These are phyloP conservation scores for Talaromyces amestolkiae DNA, from an alignment of 2,329 filamentous ascomycete genomes.

Conservation along the genomic window DNA sequence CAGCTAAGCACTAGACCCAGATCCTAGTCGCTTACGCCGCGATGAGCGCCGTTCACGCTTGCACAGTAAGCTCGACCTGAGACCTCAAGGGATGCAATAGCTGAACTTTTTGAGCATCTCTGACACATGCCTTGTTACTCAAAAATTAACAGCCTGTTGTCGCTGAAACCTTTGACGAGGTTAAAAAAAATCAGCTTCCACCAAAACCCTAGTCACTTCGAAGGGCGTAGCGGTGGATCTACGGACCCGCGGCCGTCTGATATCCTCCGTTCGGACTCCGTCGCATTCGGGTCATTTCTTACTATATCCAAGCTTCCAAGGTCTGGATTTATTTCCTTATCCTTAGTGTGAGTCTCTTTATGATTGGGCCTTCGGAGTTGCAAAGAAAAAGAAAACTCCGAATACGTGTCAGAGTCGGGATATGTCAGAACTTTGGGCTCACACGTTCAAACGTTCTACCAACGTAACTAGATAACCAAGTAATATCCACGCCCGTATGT, in stretches of 20 bases:
- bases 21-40: neutral
- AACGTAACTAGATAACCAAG: neutral
- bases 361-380: neutral
- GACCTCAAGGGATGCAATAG: neutral
- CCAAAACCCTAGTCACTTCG: neutral
- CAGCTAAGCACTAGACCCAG: neutral
- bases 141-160: neutral
- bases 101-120: neutral
- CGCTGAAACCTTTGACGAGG: neutral
- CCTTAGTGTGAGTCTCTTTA: neutral
- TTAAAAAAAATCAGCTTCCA: neutral
- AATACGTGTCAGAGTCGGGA: neutral
- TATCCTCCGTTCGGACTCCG: neutral
- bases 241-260: neutral
- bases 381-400: neutral
- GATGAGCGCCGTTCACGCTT: neutral
- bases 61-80: neutral
- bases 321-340: no score
- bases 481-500: neutral
- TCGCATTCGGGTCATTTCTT: neutral
- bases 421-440: neutral
- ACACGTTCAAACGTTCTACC: neutral
- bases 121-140: neutral
- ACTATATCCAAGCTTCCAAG: neutral
- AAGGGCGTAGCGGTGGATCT: neutral